Evolutionary conservation across 106 monocot species (phyloP).

Genomic region (Dioscorea dumetorum): DNA sequence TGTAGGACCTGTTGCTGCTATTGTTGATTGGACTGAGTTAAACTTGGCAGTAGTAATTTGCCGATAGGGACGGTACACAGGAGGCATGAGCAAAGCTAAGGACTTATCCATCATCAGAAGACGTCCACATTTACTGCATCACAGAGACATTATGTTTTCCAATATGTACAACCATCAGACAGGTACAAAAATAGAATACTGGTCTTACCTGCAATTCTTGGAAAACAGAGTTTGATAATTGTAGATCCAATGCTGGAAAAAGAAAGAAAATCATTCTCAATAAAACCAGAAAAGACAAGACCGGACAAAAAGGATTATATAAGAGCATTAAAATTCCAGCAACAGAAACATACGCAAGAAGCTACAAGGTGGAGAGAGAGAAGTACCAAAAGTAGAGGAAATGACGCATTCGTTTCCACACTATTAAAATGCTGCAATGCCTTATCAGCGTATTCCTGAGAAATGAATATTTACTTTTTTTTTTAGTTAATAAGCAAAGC

Average conservation of each 20-base stretch:
- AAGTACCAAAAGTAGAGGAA: slow-evolving; percentile 70
- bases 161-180: neutral
- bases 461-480: slow-evolving; percentile 7
- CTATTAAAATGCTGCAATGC: slow-evolving; percentile 77
- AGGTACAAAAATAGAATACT: neutral
- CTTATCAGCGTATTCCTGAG: slow-evolving; percentile 80
- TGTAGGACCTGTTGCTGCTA: slow-evolving; percentile 16
- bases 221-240: slow-evolving; percentile 72
- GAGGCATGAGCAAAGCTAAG: slow-evolving; percentile 64
- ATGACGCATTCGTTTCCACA: slow-evolving; percentile 33
- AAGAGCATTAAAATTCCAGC: no score
- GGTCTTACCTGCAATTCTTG: slow-evolving; percentile 61
- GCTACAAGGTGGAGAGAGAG: neutral
- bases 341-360: neutral
- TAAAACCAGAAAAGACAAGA: neutral
- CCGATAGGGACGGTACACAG: slow-evolving; percentile 53
- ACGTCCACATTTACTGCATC: slow-evolving; percentile 70
- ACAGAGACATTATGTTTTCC: neutral
- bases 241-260: slow-evolving; percentile 78
- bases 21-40: slow-evolving; percentile 10
- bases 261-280: neutral
- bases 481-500: neutral
- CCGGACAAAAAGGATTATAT: neutral
- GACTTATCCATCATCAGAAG: slow-evolving; percentile 67
- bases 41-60: slow-evolving; percentile 4